Evolutionary conservation across 1,284 basidiomycete genomes (phyloP).

Genomic region (Rhodotorula sp.): DNA sequence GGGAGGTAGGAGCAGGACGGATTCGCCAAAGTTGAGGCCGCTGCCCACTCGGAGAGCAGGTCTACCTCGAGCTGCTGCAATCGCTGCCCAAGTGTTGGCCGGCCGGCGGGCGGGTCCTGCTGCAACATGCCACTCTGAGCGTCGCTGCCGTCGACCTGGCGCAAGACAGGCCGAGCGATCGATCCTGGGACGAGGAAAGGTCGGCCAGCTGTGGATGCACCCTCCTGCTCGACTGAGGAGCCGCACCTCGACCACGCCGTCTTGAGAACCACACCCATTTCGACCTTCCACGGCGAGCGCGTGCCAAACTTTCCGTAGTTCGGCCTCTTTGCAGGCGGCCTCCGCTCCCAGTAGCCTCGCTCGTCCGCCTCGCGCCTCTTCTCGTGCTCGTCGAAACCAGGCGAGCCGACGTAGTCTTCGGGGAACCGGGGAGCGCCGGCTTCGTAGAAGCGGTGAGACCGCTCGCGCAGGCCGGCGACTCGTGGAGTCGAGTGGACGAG

Average conservation of each 20-base stretch:
- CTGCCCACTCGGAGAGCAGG: neutral
- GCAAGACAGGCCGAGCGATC: neutral
- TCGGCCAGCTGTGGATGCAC: neutral
- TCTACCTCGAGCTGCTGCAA: neutral
- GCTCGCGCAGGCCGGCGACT: constrained; percentile 74
- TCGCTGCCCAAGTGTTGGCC: neutral
- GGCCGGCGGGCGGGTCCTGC: neutral
- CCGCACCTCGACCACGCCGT: neutral
- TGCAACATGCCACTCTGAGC: neutral
- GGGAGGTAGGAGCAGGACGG: neutral
- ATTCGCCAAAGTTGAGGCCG: neutral
- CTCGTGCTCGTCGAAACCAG: constrained; percentile 54
- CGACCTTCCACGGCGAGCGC: constrained; percentile 63
- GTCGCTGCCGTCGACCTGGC: rapidly evolving
- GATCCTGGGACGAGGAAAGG: constrained; percentile 13
- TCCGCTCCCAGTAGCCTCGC: constrained; percentile 66
- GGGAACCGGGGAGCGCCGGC: constrained; percentile 71
- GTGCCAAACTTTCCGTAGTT: constrained; percentile 63
- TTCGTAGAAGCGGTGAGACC: constrained; percentile 72
- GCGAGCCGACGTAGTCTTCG: constrained; percentile 68
- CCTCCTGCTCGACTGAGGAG: neutral
- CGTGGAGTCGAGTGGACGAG: constrained; percentile 75
- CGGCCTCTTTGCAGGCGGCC: constrained; percentile 76
- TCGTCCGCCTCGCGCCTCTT: constrained; percentile 57
- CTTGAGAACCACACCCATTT: constrained; percentile 57